These are phyloP conservation scores for Chalciporus piperatus DNA, from an alignment of 768 basidiomycete species.

Conservation along the genomic window DNA sequence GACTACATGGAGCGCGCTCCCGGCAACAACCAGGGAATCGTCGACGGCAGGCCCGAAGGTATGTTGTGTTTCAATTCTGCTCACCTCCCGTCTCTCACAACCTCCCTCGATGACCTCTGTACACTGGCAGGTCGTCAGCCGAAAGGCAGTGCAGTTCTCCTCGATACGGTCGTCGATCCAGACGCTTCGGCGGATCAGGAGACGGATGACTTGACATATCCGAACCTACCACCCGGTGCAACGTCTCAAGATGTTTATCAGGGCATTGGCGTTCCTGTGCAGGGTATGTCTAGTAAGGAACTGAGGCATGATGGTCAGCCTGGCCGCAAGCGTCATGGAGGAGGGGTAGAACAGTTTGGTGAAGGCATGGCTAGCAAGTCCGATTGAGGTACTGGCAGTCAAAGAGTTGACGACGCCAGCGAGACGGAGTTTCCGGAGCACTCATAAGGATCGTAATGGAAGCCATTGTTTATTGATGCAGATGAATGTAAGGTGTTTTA, in stretches of 20 bases:
- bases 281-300: conserved; percentile 36
- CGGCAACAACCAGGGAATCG: conserved; percentile 16
- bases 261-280: conserved; percentile 29
- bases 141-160: conserved; percentile 16
- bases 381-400: neutral
- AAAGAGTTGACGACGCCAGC: neutral
- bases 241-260: conserved; percentile 33
- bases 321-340: conserved; percentile 27
- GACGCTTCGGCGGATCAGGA: conserved; percentile 26
- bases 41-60: conserved; percentile 21
- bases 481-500: neutral
- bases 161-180: conserved; percentile 31
- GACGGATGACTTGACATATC: conserved; percentile 9
- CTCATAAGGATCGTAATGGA: neutral
- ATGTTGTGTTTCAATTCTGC: neutral
- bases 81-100: neutral
- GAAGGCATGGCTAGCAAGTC: neutral
- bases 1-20: conserved; percentile 15
- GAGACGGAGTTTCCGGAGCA: conserved; percentile 7
- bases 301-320: conserved; percentile 33
- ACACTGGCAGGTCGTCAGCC: conserved; percentile 18
- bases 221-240: conserved; percentile 30
- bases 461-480: neutral
- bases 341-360: conserved; percentile 20
- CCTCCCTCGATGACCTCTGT: neutral